These are phyloP conservation scores for Boletus rubroflammeus DNA, from an alignment of 768 basidiomycete genomes.

Conservation along the genomic window DNA sequence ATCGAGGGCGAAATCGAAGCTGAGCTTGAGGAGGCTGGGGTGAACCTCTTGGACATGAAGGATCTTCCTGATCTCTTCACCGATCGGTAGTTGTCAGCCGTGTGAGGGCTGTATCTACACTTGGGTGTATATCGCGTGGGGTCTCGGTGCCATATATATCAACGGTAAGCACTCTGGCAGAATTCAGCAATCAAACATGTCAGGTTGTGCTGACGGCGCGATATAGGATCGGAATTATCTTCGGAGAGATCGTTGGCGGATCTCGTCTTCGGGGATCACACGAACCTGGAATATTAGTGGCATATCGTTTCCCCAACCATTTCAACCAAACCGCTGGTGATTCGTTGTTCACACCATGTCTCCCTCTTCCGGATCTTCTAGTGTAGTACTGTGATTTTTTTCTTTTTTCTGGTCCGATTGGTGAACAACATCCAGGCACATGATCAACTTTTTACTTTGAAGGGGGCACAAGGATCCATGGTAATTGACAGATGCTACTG, in stretches of 20 bases:
- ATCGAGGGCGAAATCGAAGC: constrained; percentile 61
- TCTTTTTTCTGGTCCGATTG: constrained; percentile 1
- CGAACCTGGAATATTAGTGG: not conserved
- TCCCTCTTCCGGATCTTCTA: not conserved
- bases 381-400: constrained; percentile 6
- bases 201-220: not conserved
- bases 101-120: not conserved
- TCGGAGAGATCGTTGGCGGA: not conserved
- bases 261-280: not conserved
- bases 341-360: not conserved
- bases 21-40: constrained; percentile 68
- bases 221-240: not conserved
- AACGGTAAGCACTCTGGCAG: constrained; percentile 9
- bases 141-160: not conserved
- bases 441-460: not conserved
- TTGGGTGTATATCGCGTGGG: not conserved
- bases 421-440: not conserved
- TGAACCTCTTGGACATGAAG: constrained; percentile 61
- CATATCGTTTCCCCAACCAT: not conserved
- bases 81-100: constrained; percentile 39
- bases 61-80: constrained; percentile 58
- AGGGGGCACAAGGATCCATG: not conserved
- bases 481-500: not conserved
- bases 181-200: not conserved
- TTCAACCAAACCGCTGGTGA: not conserved